Percentiles rank a stretch among this genome's conserved stretches.
phyloP scores from a whole-genome alignment of 1,139 yeast genomes.

The Taphrina wiesneri region DNA sequence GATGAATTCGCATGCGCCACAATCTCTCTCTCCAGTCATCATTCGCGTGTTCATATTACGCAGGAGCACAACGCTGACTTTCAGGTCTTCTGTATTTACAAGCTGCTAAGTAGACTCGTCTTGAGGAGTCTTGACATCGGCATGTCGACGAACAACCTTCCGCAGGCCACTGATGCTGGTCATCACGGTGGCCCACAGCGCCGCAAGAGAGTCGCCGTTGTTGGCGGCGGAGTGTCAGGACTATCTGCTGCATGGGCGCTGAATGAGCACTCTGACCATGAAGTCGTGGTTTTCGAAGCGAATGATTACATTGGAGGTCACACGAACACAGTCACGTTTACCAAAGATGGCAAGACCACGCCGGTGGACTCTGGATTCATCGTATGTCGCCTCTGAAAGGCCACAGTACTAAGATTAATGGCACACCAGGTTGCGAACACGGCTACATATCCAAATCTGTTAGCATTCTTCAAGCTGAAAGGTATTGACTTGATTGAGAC shows the following conservation, averaged over 20 bases:
- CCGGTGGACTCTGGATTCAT: conserved; percentile 33
- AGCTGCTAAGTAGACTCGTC: not conserved
- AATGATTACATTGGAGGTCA: conserved; percentile 31
- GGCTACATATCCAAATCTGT: conserved; percentile 28
- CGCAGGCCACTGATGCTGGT: conserved; percentile 1
- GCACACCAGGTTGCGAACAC: conserved; percentile 19
- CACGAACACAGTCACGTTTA: conserved; percentile 23
- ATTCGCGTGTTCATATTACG: not conserved
- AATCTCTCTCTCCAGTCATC: not conserved
- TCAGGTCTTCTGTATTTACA: no score
- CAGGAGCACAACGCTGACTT: no score
- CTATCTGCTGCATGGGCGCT: conserved; percentile 33
- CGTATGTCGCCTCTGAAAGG: not conserved
- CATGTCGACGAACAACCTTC: conserved; percentile 3
- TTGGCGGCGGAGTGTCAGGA: conserved; percentile 38
- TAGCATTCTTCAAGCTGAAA: conserved; percentile 22
- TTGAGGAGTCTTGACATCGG: not conserved
- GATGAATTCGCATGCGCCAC: conserved; percentile 6
- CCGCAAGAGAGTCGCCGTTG: conserved; percentile 31
- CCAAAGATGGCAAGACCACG: conserved; percentile 4
- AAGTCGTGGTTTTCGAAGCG: conserved; percentile 18
- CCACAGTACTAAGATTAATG: not conserved
- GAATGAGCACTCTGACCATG: conserved; percentile 31
- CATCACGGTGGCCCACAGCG: not conserved
- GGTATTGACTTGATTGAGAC: conserved; percentile 13